Base-by-base conservation (phyloP, 768 basidiomycete genomes). In the Naganishia friedmannii region DNA sequence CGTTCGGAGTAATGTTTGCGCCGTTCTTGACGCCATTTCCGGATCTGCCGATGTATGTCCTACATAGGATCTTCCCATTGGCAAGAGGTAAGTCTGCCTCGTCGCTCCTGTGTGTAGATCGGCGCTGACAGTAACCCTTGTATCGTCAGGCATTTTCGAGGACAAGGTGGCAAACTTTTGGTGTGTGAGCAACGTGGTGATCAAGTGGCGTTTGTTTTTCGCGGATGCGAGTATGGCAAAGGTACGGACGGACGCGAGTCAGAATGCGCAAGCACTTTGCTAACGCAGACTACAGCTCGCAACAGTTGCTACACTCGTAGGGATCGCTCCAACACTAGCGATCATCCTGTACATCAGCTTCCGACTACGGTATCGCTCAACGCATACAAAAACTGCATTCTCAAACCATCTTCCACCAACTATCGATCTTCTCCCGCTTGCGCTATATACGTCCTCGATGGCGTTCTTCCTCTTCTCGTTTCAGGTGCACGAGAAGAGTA, bases 381-480 rank as follows among this genome's bases (percentile, higher is more conserved):
- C 48, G 23, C 70, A 69, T 31, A 57, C 71, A 23, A 63, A 37
- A 42, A 3, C 13, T 23, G 7, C 42, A 46, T 12, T 83, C 86
- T 0, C 70, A 0, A 37, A 55, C n/a, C 21, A 26, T 19, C 34
- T 46, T 0, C 63, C 57, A 12, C 86, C 86, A 6, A 84, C 89
- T 31, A 81, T 90, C 28, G 84, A 87, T 0, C 83, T 98, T 1
- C 84, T 97, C 3, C 90, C 90, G 0, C 90, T 91, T 73, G 88
- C 90, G 2, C 84, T 96, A 31, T 85, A 93, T 71, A 88, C 87
- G 8, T 88, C 87, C 0, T 90, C 91, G 0, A 86, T 97, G 84
- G 90, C 93, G 10, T 96, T 97, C 85, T 97, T 95, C 83, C 84
- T 97, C 37, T 94, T 95, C 83, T 93, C 93, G 7, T 95, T 95